These are phyloP conservation scores for Rhodotorula babjevae DNA, from an alignment of 768 basidiomycete species.

Conservation along the genomic window DNA sequence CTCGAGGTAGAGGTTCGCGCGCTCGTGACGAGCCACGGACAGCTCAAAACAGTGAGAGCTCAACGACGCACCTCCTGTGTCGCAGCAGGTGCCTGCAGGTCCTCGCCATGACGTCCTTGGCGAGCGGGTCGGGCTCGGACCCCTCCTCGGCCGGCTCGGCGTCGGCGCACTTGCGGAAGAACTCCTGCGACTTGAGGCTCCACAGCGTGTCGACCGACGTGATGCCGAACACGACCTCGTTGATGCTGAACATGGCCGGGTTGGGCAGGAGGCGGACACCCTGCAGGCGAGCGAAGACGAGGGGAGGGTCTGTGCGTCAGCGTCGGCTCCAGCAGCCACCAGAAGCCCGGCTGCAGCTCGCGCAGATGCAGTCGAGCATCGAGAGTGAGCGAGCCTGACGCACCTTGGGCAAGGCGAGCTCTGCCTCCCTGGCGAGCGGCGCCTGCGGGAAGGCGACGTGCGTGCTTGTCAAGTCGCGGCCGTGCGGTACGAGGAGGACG, in stretches of 20 bases:
- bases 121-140: slow-evolving; percentile 15
- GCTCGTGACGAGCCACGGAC: background rate
- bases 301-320: too few relatives aligned
- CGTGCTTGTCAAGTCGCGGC: slow-evolving; percentile 70
- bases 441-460: slow-evolving; percentile 82
- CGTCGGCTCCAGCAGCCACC: too few relatives aligned
- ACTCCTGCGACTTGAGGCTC: slow-evolving; percentile 80
- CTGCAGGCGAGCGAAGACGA: slow-evolving; percentile 49
- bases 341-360: too few relatives aligned
- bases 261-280: slow-evolving; percentile 77
- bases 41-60: background rate
- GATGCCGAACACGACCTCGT: slow-evolving; percentile 70
- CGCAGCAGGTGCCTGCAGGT: slow-evolving; percentile 73
- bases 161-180: slow-evolving; percentile 48
- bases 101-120: slow-evolving; percentile 68
- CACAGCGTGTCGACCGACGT: slow-evolving; percentile 85
- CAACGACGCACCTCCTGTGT: slow-evolving; percentile 66
- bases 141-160: slow-evolving; percentile 51
- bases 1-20: too few relatives aligned
- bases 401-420: slow-evolving; percentile 48
- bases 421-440: slow-evolving; percentile 46
- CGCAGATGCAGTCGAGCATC: too few relatives aligned
- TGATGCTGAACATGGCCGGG: slow-evolving; percentile 76
- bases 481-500: slow-evolving; percentile 73
- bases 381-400: background rate